Evolutionary conservation across 1,139 yeast genomes (phyloP), one percentile per base, ranked within the genome.

Genomic region (Yamadazyma mexicana): DNA sequence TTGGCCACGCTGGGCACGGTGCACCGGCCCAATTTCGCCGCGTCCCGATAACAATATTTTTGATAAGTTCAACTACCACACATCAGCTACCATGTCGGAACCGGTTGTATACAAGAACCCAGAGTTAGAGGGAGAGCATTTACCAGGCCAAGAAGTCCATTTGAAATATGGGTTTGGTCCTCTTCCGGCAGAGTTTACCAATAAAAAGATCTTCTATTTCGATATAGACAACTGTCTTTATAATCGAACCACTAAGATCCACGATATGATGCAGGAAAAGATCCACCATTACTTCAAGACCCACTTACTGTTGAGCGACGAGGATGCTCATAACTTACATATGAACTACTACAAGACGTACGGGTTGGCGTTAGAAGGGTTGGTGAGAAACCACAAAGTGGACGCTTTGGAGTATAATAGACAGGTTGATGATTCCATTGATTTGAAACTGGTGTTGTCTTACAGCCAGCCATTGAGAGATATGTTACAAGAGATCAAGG

Each of bases 141-240:
- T 46, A 31, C 64, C 66, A 2, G 73, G 76, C 20, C 45, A 70
- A 7, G 54, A 49, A 14, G 77, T 75, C 1, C 43, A 51, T 4
- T 59, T 78, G 37, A 72, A 66, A 6, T 73, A 58, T 41, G 78
- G 77, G 3, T 62, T 58, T 44, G 81, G 79, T 1, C 79, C 81
- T 1, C 46, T 71, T 5, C 75, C 77, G 0, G 39, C 52, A 8
- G 54, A 59, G 17, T 31, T 50, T 14, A 30, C 44, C 16, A 66
- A 66, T 51, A 64, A 64, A 39, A 61, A 59, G 43, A 83, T 87
- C 33, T 86, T 91, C 63, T 88, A 80, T 61, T 92, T 91, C 54
- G 98, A 91, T 59, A 87, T 91, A 39, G 98, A 92, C 63, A 92
- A 92, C 61, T 87, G 96, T 54, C 73, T 92, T 32, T 92, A 92